A percentile compares a stretch with the other conserved stretches of the same genome.
phyloP scores from a whole-genome alignment of 768 basidiomycete species.

The Polyporus arcularius region DNA sequence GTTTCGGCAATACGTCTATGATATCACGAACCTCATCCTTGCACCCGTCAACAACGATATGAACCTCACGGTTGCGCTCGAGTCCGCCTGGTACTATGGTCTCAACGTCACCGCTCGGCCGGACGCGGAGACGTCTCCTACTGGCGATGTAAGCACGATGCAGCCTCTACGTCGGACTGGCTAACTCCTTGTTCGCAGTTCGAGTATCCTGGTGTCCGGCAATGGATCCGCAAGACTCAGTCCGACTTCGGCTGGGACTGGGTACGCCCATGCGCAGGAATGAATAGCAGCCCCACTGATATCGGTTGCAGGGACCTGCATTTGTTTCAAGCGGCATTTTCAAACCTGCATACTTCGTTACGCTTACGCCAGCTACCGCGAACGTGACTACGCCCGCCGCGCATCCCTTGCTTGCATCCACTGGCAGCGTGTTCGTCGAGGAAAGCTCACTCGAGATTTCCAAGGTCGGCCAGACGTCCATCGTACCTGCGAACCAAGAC shows the following conservation, averaged over 20 bases:
- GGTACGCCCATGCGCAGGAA: conserved; percentile 32
- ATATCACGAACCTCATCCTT: conserved; percentile 45
- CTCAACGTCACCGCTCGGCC: conserved; percentile 52
- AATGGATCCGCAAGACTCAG: conserved; percentile 51
- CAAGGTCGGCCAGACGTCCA: conserved; percentile 49
- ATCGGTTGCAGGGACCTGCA: conserved; percentile 46
- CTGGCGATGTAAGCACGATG: conserved; percentile 28
- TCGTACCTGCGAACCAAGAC: conserved; percentile 41
- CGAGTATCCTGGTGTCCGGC: conserved; percentile 50
- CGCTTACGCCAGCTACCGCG: conserved; percentile 31
- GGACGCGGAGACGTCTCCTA: conserved; percentile 49
- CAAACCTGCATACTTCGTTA: conserved; percentile 56
- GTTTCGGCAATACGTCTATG: conserved; percentile 55
- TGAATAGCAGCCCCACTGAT: background rate
- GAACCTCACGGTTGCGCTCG: conserved; percentile 52
- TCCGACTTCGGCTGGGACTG: conserved; percentile 67
- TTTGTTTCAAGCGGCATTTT: conserved; percentile 57
- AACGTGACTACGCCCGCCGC: conserved; percentile 16
- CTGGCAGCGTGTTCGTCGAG: conserved; percentile 43
- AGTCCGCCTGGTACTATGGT: conserved; percentile 56
- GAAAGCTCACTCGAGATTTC: conserved; percentile 57
- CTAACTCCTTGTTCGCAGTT: conserved; percentile 33
- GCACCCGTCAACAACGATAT: conserved; percentile 35
- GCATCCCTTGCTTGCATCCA: conserved; percentile 26
- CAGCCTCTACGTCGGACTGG: too few species aligned